A percentile compares a stretch with the other conserved stretches of the same genome.
Evolutionary conservation across 192 early-diverging fungal genomes (phyloP).

Genomic region (Backusella circina): DNA sequence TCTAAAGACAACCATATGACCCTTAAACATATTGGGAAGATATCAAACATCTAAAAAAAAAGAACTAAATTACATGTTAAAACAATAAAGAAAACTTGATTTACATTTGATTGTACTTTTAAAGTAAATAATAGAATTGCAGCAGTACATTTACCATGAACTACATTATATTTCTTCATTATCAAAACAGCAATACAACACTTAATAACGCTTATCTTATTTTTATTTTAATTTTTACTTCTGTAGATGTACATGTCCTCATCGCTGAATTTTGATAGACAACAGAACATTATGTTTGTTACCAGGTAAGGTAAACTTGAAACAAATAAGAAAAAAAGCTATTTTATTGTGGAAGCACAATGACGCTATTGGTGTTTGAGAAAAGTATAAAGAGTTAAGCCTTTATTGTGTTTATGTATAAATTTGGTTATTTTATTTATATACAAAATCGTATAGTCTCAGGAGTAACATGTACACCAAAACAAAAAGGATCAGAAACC

Average conservation of each 20-base stretch:
- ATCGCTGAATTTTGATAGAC: background rate
- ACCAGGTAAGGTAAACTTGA: background rate
- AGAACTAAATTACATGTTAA: background rate
- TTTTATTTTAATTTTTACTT: too few species aligned
- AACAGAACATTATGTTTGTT: background rate
- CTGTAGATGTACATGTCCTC: background rate
- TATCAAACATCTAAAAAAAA: background rate
- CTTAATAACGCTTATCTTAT: too few species aligned
- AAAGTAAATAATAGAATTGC: background rate
- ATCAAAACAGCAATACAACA: too few species aligned
- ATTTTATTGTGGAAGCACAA: conserved; percentile 1
- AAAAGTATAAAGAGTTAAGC: background rate
- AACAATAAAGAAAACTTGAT: background rate
- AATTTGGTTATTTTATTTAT: background rate
- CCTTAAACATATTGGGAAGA: background rate
- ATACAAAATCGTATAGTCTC: background rate
- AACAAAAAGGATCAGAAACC: background rate
- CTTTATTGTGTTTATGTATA: background rate
- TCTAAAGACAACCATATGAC: background rate
- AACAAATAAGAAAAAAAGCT: background rate
- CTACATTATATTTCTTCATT: too few species aligned
- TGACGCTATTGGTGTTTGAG: conserved; percentile 3
- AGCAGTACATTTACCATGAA: too few species aligned
- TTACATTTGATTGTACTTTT: background rate
- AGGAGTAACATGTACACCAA: background rate